A percentile compares a stretch with the other conserved stretches of the same genome.
Evolutionary conservation across 2,329 filamentous ascomycete genomes (phyloP).

Genomic region (Xylariaceae sp.): DNA sequence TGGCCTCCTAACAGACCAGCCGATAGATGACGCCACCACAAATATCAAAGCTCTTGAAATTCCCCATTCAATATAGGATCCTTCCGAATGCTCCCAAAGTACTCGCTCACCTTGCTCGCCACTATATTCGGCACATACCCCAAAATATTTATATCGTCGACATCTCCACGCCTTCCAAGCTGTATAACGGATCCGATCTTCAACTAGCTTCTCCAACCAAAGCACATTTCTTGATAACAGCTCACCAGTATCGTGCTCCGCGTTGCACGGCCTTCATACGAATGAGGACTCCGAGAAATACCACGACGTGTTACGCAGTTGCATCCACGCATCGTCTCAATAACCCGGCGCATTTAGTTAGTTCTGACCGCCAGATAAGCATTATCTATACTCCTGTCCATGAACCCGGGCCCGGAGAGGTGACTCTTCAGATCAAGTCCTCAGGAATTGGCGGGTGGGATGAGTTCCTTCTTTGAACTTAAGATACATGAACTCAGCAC

Average conservation of each 20-base stretch:
- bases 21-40: too few relatives aligned
- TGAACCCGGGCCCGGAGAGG: conserved; percentile 49
- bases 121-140: not conserved
- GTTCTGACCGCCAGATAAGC: conserved; percentile 56
- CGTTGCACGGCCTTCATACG: too few relatives aligned
- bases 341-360: conserved; percentile 56
- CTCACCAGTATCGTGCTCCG: too few relatives aligned
- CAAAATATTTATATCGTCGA: not conserved
- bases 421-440: conserved; percentile 56
- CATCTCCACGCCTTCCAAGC: too few relatives aligned
- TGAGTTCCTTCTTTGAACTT: too few relatives aligned
- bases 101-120: not conserved
- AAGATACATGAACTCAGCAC: too few relatives aligned
- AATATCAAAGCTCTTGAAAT: not conserved
- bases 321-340: conserved; percentile 15
- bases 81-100: not conserved
- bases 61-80: not conserved
- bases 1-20: too few relatives aligned
- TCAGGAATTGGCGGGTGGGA: conserved; percentile 60
- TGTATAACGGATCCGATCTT: too few relatives aligned
- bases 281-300: too few relatives aligned
- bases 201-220: too few relatives aligned
- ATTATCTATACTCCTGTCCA: conserved; percentile 52
- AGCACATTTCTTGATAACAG: too few relatives aligned
- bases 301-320: too few relatives aligned